phyloP scores from a whole-genome alignment of 352 stramenopile species.

The Phytopythium montanum region DNA sequence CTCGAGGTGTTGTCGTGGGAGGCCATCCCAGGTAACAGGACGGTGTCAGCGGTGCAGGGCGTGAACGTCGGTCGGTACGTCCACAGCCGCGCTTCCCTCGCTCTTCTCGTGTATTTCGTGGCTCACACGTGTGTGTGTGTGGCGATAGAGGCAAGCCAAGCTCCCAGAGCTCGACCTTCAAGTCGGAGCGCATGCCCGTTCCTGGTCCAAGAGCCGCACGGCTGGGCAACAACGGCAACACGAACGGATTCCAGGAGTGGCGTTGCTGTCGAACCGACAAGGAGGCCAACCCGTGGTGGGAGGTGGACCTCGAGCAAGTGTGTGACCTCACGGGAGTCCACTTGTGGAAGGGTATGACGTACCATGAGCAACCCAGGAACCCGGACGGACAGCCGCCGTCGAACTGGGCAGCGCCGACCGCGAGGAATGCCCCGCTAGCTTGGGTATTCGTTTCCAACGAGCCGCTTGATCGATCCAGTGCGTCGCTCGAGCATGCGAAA shows the following conservation, averaged over 20 bases:
- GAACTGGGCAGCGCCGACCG: slow-evolving; percentile 27
- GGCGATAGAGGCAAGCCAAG: slow-evolving; percentile 23
- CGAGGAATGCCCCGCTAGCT: slow-evolving; percentile 28
- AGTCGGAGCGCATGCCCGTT: slow-evolving; percentile 22
- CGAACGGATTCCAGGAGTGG: slow-evolving; percentile 68
- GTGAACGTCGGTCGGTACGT: slow-evolving; percentile 61
- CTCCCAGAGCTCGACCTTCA: slow-evolving; percentile 60
- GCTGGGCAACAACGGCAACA: slow-evolving; percentile 64
- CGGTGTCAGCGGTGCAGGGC: slow-evolving; percentile 35
- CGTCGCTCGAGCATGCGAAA: slow-evolving; percentile 19
- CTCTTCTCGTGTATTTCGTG: neutral
- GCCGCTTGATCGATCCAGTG: slow-evolving; percentile 15
- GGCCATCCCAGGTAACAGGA: slow-evolving; percentile 62
- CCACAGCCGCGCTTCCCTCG: neutral
- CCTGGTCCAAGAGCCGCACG: slow-evolving; percentile 36
- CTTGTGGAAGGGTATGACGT: slow-evolving; percentile 71
- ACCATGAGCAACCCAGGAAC: slow-evolving; percentile 58
- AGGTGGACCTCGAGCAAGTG: slow-evolving; percentile 52
- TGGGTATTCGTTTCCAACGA: slow-evolving; percentile 62
- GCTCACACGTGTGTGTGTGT: neutral
- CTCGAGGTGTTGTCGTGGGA: slow-evolving; percentile 65
- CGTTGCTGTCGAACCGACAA: slow-evolving; percentile 55
- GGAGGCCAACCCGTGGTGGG: slow-evolving; percentile 63
- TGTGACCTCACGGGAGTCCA: slow-evolving; percentile 36
- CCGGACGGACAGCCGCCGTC: slow-evolving; percentile 31